A percentile compares a stretch with the other conserved stretches of the same genome.
These are phyloP conservation scores for Penicillium paxilli DNA, from an alignment of 495 filamentous ascomycete species.

Conservation along the genomic window DNA sequence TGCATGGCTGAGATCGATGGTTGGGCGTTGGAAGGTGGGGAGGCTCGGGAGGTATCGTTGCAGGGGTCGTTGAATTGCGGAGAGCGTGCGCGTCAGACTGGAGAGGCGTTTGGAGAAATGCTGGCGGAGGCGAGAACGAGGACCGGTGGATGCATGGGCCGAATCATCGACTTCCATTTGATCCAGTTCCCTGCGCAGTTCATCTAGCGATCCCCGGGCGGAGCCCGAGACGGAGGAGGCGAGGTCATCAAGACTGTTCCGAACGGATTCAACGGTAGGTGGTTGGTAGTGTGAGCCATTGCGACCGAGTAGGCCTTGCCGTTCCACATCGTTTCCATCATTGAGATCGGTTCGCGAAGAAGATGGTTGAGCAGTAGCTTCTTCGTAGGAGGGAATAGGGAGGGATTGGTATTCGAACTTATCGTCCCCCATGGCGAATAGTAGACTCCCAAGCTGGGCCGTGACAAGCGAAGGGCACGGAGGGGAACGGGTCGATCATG, in stretches of 20 bases:
- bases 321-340: slow-evolving; percentile 59
- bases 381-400: slow-evolving; percentile 94
- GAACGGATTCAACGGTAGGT: slow-evolving; percentile 72
- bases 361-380: slow-evolving; percentile 67
- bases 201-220: slow-evolving; percentile 52
- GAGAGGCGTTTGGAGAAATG: slow-evolving; percentile 58
- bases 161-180: slow-evolving; percentile 89
- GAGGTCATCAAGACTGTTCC: slow-evolving; percentile 61
- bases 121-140: slow-evolving; percentile 39
- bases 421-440: slow-evolving; percentile 55
- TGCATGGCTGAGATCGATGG: slow-evolving; percentile 31
- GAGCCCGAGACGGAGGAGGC: slow-evolving; percentile 44
- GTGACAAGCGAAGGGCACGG: slow-evolving; percentile 31
- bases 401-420: slow-evolving; percentile 64
- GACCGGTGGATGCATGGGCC: slow-evolving; percentile 36
- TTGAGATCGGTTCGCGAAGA: slow-evolving; percentile 66
- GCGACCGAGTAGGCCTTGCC: slow-evolving; percentile 57
- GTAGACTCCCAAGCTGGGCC: slow-evolving; percentile 35
- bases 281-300: slow-evolving; percentile 58
- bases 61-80: slow-evolving; percentile 55
- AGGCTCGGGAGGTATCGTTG: slow-evolving; percentile 50
- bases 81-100: slow-evolving; percentile 53
- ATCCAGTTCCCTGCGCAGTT: slow-evolving; percentile 75
- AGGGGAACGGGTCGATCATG: slow-evolving; percentile 44
- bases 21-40: slow-evolving; percentile 37